Evolutionary conservation across 331 rosid genomes (phyloP), one percentile per base, ranked within the genome.

Genomic region (Prunus yedoensis): DNA sequence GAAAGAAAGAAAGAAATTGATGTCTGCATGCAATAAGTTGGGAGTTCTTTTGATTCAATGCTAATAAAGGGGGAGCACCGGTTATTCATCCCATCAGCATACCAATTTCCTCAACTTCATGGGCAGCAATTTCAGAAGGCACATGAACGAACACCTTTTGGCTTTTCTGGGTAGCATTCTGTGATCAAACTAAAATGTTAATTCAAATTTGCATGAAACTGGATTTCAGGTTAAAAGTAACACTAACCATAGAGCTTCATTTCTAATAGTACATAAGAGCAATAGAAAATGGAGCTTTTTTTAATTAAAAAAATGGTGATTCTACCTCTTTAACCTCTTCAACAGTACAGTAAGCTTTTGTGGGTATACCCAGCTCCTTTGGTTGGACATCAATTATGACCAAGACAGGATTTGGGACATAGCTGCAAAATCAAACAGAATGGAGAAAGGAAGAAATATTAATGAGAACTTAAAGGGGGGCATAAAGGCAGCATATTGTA

Each of bases 321-420:
- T 66, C 32, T 66, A 87, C 88, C 85, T 87, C 90, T 75, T 87
- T 87, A 47, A 87, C 88, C 64, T 84, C 90, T 77, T 87, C 90
- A 71, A 87, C 88, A 0, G 88, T 91, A 79, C 86, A 89, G 80
- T 93, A 93, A 49, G 98, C 98, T 79, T 93, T 90, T 17, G 98
- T 89, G 50, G 98, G 96, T 80, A 93, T 91, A 76, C 98, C 98
- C 71, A 89, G 77, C 86, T 93, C 98, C 87, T 91, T 93, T 12
- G 98, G 96, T 79, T 91, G 96, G 79, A 93, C 98, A 82, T 93
- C 98, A 70, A 93, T 91, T 52, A 93, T 91, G 74, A 93, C 96
- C 85, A 93, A 78, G 64, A 93, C 95, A 30, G 98, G 98, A 81
- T 93, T 93, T 53, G 98, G 81, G 32, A 89, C 95, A 84, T 91